Percentiles rank a stretch among this genome's conserved stretches.
phyloP scores from a whole-genome alignment of 306 rosid species.

The Vigna reflexopilosa region DNA sequence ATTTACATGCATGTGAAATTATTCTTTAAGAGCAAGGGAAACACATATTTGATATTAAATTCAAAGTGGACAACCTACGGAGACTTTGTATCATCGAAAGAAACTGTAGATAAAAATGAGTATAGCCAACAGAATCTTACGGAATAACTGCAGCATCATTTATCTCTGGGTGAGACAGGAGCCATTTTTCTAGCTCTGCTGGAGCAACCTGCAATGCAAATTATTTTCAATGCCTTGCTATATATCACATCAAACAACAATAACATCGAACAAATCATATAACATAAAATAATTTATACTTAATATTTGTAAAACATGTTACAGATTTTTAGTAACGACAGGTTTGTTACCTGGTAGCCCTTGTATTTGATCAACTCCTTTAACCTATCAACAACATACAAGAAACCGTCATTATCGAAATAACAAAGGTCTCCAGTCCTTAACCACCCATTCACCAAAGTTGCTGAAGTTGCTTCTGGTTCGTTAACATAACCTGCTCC shows the following conservation, averaged over 20 bases:
- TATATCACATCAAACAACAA: too few species aligned
- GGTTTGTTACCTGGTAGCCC: slow-evolving; percentile 56
- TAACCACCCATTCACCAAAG: slow-evolving; percentile 59
- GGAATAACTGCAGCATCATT: slow-evolving; percentile 73
- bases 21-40: too few species aligned
- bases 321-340: too few species aligned
- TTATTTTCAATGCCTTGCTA: neutral
- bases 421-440: slow-evolving; percentile 67
- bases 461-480: slow-evolving; percentile 49
- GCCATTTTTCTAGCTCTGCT: slow-evolving; percentile 71
- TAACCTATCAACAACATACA: slow-evolving; percentile 63
- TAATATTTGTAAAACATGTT: too few species aligned
- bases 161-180: slow-evolving; percentile 64
- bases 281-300: too few species aligned
- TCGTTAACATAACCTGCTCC: slow-evolving; percentile 60
- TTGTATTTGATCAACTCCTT: slow-evolving; percentile 73
- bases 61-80: too few species aligned
- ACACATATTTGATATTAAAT: too few species aligned
- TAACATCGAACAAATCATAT: too few species aligned
- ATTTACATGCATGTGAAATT: too few species aligned
- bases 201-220: slow-evolving; percentile 64
- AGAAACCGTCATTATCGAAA: slow-evolving; percentile 59
- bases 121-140: slow-evolving; percentile 41
- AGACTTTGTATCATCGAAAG: too few species aligned
- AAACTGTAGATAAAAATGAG: too few species aligned